Percentiles rank a stretch among this genome's conserved stretches.
These are phyloP conservation scores for Fusarium xyrophilum DNA, from an alignment of 2,329 filamentous ascomycete genomes.

Conservation along the genomic window DNA sequence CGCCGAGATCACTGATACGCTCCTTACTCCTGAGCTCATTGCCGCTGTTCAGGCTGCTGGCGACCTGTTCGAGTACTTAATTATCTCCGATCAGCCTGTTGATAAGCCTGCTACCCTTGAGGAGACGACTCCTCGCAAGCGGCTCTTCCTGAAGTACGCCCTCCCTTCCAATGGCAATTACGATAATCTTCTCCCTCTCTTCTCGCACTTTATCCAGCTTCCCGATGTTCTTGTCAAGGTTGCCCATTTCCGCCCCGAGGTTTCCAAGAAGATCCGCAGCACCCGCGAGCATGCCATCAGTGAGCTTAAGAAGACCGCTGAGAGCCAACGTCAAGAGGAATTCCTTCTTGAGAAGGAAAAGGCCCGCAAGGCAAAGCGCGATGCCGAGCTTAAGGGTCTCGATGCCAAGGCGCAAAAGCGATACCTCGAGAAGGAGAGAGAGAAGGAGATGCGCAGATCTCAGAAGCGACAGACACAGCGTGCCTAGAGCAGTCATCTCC, in stretches of 20 bases:
- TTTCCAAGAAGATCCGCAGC: slow-evolving; percentile 80
- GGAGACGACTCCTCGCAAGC: slow-evolving; percentile 85
- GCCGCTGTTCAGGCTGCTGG: slow-evolving; percentile 80
- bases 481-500: slow-evolving; percentile 46
- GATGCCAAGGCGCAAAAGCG: slow-evolving; percentile 87
- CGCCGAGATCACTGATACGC: slow-evolving; percentile 86
- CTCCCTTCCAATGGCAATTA: slow-evolving; percentile 71
- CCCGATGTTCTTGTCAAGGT: slow-evolving; percentile 77
- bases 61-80: slow-evolving; percentile 80
- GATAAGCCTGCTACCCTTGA: slow-evolving; percentile 87
- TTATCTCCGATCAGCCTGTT: slow-evolving; percentile 86
- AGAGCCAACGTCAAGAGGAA: slow-evolving; percentile 83
- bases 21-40: slow-evolving; percentile 88
- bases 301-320: slow-evolving; percentile 79
- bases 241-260: slow-evolving; percentile 89
- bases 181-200: slow-evolving; percentile 72
- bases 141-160: slow-evolving; percentile 79
- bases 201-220: slow-evolving; percentile 83
- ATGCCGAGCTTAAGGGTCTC: slow-evolving; percentile 77
- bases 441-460: slow-evolving; percentile 69
- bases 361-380: slow-evolving; percentile 87
- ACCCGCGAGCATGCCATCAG: slow-evolving; percentile 81
- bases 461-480: slow-evolving; percentile 63
- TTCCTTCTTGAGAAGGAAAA: slow-evolving; percentile 73
- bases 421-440: slow-evolving; percentile 80